phyloP scores from a whole-genome alignment of 1,284 basidiomycete species.

The Rhodotorula sp. region DNA sequence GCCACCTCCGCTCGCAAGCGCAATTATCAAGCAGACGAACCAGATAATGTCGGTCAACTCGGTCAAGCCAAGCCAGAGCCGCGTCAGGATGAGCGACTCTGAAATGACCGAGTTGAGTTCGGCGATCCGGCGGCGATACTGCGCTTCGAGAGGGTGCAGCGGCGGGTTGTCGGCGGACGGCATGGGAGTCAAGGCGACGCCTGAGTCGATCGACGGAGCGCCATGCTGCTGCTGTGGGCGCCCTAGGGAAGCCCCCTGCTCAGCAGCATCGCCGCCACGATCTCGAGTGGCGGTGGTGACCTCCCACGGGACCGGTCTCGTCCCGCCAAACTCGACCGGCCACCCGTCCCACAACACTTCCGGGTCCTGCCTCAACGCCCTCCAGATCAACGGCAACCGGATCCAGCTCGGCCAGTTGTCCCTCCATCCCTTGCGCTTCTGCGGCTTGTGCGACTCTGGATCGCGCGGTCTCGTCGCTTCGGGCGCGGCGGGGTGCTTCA shows the following conservation, averaged over 20 bases:
- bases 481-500: conserved; percentile 20
- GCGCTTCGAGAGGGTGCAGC: conserved; percentile 28
- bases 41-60: conserved; percentile 27
- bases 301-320: neutral
- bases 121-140: conserved; percentile 22
- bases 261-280: neutral
- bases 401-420: neutral
- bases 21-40: conserved; percentile 28
- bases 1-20: conserved; percentile 18
- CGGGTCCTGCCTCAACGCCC: conserved; percentile 2
- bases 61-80: conserved; percentile 25
- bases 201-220: conserved; percentile 18
- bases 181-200: conserved; percentile 24
- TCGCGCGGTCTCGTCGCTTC: neutral
- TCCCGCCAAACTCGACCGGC: conserved; percentile 39
- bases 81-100: conserved; percentile 5
- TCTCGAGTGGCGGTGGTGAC: neutral
- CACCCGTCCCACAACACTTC: conserved; percentile 28
- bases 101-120: conserved; percentile 28
- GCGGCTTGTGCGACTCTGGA: neutral
- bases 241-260: neutral
- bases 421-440: neutral
- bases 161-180: neutral
- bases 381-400: conserved; percentile 7
- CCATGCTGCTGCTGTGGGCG: neutral